These are phyloP conservation scores for Triangularia setosa DNA, from an alignment of 2,329 filamentous ascomycete species.

Conservation along the genomic window DNA sequence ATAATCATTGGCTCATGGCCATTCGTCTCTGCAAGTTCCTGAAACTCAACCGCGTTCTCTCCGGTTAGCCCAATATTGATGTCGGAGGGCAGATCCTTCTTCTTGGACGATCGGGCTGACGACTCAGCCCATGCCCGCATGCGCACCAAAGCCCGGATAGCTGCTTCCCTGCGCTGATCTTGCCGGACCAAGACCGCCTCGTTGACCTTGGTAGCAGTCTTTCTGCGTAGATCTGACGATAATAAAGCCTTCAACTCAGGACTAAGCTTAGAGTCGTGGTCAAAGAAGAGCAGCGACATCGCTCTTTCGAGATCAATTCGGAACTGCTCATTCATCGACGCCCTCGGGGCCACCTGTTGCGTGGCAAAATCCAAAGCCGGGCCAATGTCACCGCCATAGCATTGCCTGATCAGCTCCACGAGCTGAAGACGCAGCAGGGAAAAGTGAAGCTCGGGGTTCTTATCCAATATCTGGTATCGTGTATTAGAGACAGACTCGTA, in stretches of 20 bases:
- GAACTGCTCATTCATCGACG: conserved; percentile 75
- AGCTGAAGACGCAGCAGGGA: conserved; percentile 84
- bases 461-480: conserved; percentile 73
- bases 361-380: conserved; percentile 85
- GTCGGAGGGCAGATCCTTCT: conserved; percentile 37
- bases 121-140: conserved; percentile 82
- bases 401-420: conserved; percentile 83
- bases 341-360: conserved; percentile 79
- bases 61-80: conserved; percentile 39
- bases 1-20: conserved; percentile 52
- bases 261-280: conserved; percentile 59
- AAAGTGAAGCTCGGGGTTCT: conserved; percentile 80
- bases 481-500: conserved; percentile 28
- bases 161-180: conserved; percentile 70
- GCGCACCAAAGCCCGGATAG: conserved; percentile 75
- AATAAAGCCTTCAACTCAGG: conserved; percentile 73
- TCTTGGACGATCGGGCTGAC: conserved; percentile 42
- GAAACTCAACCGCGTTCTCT: conserved; percentile 32
- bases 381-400: conserved; percentile 69
- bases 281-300: conserved; percentile 87
- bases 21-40: conserved; percentile 7
- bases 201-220: conserved; percentile 86
- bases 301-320: conserved; percentile 85
- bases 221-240: conserved; percentile 71
- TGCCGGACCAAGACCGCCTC: conserved; percentile 76